Conservation (phyloP, 306 rosid genomes). For the Medicago lupulina region DNA sequence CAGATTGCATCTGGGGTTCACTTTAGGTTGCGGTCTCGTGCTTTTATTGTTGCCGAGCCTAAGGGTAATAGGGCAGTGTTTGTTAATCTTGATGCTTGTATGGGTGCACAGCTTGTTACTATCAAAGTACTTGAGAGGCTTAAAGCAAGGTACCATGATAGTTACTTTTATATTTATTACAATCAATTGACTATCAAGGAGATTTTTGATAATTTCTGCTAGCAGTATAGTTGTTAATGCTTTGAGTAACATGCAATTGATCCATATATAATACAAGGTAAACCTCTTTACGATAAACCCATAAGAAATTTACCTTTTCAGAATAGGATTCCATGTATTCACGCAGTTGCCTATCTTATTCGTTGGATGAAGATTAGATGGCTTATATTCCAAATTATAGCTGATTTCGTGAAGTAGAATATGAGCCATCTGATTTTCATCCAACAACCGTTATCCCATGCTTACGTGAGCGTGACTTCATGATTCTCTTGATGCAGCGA, state of each 20-base stretch:
- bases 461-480: background rate
- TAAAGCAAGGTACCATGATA: slow-evolving; percentile 70
- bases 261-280: background rate
- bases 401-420: background rate
- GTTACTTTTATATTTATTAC: background rate
- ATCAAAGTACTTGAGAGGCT: slow-evolving; percentile 84
- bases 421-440: background rate
- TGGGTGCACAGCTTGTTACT: slow-evolving; percentile 88
- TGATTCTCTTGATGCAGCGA: background rate
- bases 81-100: slow-evolving; percentile 97
- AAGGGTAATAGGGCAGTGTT: slow-evolving; percentile 75
- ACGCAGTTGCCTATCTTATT: background rate
- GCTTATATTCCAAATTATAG: background rate
- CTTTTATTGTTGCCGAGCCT: slow-evolving; percentile 82
- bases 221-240: slow-evolving; percentile 25
- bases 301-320: background rate
- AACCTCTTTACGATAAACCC: background rate
- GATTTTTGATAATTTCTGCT: slow-evolving; percentile 7
- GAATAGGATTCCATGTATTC: background rate
- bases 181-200: slow-evolving; percentile 11
- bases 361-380: background rate
- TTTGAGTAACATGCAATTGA: background rate
- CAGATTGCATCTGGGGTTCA: slow-evolving; percentile 88
- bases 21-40: slow-evolving; percentile 81
- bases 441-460: background rate